Conservation (phyloP, 352 stramenopile genomes). For the Phytophthora hybrid region DNA sequence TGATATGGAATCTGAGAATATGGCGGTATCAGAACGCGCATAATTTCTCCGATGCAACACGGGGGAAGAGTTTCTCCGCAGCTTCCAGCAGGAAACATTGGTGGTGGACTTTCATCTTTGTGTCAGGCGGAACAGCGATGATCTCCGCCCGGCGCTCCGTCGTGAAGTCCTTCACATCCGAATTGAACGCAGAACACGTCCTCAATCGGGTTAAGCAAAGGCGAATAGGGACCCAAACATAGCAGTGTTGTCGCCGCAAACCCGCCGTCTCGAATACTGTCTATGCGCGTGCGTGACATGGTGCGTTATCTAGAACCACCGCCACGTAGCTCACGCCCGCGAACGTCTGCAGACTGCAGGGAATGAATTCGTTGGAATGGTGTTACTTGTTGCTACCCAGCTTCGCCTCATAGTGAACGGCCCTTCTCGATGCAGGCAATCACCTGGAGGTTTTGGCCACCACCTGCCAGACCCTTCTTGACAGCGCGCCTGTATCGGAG, state of each 20-base stretch:
- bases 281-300: neutral
- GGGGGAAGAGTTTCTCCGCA: neutral
- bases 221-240: too few relatives aligned
- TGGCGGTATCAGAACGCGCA: neutral
- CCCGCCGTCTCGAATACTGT: too few relatives aligned
- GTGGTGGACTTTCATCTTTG: neutral
- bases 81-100: neutral
- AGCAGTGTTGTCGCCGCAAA: too few relatives aligned
- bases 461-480: too few relatives aligned
- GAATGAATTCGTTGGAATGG: too few relatives aligned
- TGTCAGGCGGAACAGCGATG: neutral
- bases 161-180: neutral
- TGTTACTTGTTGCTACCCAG: too few relatives aligned
- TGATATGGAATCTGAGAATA: too few relatives aligned
- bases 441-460: too few relatives aligned
- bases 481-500: too few relatives aligned
- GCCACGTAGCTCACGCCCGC: neutral
- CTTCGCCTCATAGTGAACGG: too few relatives aligned
- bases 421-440: too few relatives aligned
- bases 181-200: neutral
- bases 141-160: neutral
- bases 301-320: conserved; percentile 3
- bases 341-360: too few relatives aligned
- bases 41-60: neutral
- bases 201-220: neutral